Evolutionary conservation across 805 yeast species (phyloP).

Genomic region (Kazachstania bromeliacearum): DNA sequence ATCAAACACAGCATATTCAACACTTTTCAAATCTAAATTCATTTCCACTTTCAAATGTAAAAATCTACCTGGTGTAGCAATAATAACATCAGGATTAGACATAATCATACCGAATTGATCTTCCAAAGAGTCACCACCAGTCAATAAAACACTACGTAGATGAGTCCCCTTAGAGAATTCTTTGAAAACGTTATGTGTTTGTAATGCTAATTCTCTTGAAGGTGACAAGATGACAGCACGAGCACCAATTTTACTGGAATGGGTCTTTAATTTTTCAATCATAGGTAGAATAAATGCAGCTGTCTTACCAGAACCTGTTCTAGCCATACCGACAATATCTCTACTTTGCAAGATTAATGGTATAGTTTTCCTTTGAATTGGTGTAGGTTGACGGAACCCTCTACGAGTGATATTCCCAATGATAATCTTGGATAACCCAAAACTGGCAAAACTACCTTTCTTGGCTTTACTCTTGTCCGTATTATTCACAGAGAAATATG

Average conservation of each 20-base stretch:
- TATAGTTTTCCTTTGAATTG: slow-evolving; percentile 92
- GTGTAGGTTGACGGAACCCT: slow-evolving; percentile 94
- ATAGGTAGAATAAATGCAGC: slow-evolving; percentile 93
- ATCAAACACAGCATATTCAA: slow-evolving; percentile 89
- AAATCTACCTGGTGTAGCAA: slow-evolving; percentile 97
- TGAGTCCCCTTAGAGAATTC: slow-evolving; percentile 83
- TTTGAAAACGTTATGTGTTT: slow-evolving; percentile 78
- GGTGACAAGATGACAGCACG: slow-evolving; percentile 89
- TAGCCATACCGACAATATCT: slow-evolving; percentile 98
- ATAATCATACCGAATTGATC: slow-evolving; percentile 91
- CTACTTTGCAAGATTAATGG: slow-evolving; percentile 79
- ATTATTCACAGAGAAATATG: slow-evolving; percentile 32
- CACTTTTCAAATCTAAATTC: slow-evolving; percentile 71
- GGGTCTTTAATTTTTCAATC: slow-evolving; percentile 73
- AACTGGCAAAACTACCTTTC: slow-evolving; percentile 78
- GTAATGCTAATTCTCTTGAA: slow-evolving; percentile 91
- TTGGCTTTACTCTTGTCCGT: slow-evolving; percentile 32
- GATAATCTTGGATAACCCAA: slow-evolving; percentile 72
- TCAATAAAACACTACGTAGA: slow-evolving; percentile 66
- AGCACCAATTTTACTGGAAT: slow-evolving; percentile 79
- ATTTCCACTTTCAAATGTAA: slow-evolving; percentile 92
- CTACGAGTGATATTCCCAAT: slow-evolving; percentile 64
- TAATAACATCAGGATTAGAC: slow-evolving; percentile 86
- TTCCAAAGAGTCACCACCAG: slow-evolving; percentile 98
- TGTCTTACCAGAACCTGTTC: slow-evolving; percentile 98